Evolutionary conservation across 441 rosid species (phyloP).

Genomic region (Omphalea diandra): DNA sequence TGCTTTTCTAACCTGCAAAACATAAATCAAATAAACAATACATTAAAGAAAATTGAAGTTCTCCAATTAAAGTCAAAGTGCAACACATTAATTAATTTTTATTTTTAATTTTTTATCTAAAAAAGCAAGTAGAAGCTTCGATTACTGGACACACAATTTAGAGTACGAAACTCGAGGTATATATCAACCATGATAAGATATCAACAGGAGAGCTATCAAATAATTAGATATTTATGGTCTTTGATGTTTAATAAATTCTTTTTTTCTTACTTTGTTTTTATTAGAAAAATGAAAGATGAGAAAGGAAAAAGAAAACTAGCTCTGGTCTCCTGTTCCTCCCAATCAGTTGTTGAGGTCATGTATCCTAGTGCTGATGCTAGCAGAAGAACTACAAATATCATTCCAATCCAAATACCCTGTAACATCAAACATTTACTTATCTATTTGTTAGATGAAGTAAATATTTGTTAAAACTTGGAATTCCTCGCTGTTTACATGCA

Average conservation of each 20-base stretch:
- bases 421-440: background rate
- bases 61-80: background rate
- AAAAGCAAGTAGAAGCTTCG: no score
- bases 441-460: no score
- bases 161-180: no score
- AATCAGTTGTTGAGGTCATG: slow-evolving; percentile 35
- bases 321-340: slow-evolving; percentile 40
- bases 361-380: slow-evolving; percentile 26
- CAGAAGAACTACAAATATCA: slow-evolving; percentile 35
- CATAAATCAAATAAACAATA: background rate
- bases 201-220: no score
- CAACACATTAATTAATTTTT: background rate
- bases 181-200: no score
- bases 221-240: no score
- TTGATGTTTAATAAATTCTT: background rate
- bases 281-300: background rate
- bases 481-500: no score
- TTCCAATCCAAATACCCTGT: slow-evolving; percentile 53
- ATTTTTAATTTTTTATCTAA: no score
- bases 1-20: background rate
- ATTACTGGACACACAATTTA: no score
- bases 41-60: background rate
- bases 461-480: no score
- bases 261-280: no score
- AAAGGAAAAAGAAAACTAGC: background rate